Conservation (phyloP, 768 basidiomycete species). For the Neoboletus brunneissimus region DNA sequence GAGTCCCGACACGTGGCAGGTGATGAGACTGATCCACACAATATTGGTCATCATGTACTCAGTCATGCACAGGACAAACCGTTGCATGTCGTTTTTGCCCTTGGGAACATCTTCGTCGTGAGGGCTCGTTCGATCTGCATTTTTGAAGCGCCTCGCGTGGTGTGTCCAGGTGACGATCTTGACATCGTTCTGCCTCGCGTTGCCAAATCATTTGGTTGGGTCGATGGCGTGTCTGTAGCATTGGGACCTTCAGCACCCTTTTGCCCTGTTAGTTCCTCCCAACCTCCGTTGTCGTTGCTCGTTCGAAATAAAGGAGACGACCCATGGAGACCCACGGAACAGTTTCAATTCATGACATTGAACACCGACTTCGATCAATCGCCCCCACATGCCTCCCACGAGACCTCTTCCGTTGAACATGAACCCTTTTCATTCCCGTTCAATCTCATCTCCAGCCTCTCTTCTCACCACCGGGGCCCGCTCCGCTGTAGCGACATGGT, state of each 20-base stretch:
- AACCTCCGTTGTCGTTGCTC: constrained; percentile 44
- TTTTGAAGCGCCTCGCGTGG: constrained; percentile 48
- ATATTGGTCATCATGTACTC: constrained; percentile 8
- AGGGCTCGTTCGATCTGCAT: constrained; percentile 57
- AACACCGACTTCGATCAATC: constrained; percentile 29
- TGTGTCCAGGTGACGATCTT: constrained; percentile 12
- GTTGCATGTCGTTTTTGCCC: constrained; percentile 49
- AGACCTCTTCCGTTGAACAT: constrained; percentile 15
- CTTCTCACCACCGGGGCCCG: constrained; percentile 42
- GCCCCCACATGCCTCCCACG: background rate
- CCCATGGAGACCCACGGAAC: constrained; percentile 52
- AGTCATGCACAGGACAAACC: constrained; percentile 42
- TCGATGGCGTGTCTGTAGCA: constrained; percentile 53
- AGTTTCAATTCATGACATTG: constrained; percentile 53
- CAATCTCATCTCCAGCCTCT: constrained; percentile 32
- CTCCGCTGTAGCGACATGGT: constrained; percentile 53
- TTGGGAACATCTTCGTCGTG: constrained; percentile 51
- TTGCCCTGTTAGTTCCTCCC: background rate
- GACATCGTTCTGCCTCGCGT: constrained; percentile 32
- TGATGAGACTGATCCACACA: constrained; percentile 13
- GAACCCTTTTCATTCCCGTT: constrained; percentile 50
- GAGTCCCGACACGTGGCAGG: constrained; percentile 35
- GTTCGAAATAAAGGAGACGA: constrained; percentile 58
- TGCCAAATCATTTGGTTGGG: constrained; percentile 62
- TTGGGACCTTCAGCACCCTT: constrained; percentile 5